A percentile compares a stretch with the other conserved stretches of the same genome.
phyloP scores from a whole-genome alignment of 1,139 yeast genomes.

The Hansenula anomala region DNA sequence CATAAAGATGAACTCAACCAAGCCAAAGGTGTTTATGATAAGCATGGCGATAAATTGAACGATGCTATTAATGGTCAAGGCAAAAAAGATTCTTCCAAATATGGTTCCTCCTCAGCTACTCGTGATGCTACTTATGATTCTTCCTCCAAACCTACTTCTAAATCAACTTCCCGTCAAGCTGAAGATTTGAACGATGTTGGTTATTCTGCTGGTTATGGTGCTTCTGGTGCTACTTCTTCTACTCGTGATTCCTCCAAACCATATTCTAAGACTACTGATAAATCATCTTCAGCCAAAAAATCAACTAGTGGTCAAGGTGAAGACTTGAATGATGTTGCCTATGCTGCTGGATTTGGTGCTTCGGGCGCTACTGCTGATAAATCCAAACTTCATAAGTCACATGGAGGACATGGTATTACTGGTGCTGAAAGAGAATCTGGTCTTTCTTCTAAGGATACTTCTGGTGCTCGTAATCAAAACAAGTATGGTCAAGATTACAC shows the following conservation, averaged over 20 bases:
- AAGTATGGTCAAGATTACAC: conserved; percentile 4
- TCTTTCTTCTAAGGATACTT: conserved; percentile 10
- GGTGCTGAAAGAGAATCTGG: conserved; percentile 3
- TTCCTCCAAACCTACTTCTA: too few species aligned
- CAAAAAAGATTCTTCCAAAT: background rate
- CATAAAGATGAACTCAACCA: background rate
- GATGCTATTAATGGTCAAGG: background rate
- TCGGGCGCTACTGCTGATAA: conserved; percentile 11
- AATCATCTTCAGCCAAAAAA: background rate
- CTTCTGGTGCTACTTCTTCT: conserved; percentile 1
- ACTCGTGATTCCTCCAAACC: too few species aligned
- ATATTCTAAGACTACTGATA: too few species aligned
- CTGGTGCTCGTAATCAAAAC: conserved; percentile 8
- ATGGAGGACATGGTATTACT: background rate
- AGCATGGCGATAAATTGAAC: background rate
- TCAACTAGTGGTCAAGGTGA: conserved; percentile 1
- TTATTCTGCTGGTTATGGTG: conserved; percentile 1
- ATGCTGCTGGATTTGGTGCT: conserved; percentile 12
- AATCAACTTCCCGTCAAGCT: conserved; percentile 1
- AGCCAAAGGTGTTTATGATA: background rate
- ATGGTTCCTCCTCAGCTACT: conserved; percentile 1
- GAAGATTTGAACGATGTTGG: conserved; percentile 1
- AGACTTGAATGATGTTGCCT: conserved; percentile 2
- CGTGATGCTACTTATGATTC: too few species aligned
- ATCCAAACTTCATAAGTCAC: background rate